A percentile compares a stretch with the other conserved stretches of the same genome.
Evolutionary conservation across 2,329 filamentous ascomycete genomes (phyloP).

Genomic region (Tolypocladium tropicale): DNA sequence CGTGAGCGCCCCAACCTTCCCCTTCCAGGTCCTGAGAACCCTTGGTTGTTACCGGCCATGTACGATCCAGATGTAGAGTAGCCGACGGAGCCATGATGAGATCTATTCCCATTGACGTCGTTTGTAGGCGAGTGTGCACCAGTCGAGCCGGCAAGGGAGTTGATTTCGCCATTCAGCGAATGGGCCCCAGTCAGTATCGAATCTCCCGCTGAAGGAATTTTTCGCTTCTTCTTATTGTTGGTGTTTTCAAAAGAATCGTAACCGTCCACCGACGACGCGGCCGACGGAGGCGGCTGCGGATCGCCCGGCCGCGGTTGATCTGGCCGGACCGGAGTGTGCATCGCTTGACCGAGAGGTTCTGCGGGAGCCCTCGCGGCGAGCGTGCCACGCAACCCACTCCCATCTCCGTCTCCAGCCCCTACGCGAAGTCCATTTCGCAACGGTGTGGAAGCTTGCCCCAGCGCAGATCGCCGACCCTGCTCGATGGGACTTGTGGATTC

Average conservation of each 20-base stretch:
- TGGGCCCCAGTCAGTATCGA: constrained; percentile 37
- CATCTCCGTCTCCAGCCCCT: constrained; percentile 53
- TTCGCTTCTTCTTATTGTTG: constrained; percentile 98
- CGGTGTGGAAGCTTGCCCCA: constrained; percentile 13
- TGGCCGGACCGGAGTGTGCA: constrained; percentile 31
- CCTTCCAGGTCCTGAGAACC: constrained; percentile 75
- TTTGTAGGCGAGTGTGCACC: constrained; percentile 10
- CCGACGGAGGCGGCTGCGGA: constrained; percentile 52
- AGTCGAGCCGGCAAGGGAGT: constrained; percentile 14
- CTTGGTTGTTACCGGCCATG: constrained; percentile 34
- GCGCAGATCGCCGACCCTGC: constrained; percentile 12
- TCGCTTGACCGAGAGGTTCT: constrained; percentile 32
- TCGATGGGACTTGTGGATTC: constrained; percentile 11
- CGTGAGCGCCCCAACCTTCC: constrained; percentile 67
- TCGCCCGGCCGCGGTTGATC: constrained; percentile 35
- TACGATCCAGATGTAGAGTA: constrained; percentile 35
- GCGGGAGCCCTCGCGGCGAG: constrained; percentile 35
- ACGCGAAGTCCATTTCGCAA: constrained; percentile 32
- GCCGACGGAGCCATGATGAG: constrained; percentile 13
- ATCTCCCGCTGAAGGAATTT: constrained; percentile 84
- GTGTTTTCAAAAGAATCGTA: constrained; percentile 98
- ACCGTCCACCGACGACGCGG: constrained; percentile 65
- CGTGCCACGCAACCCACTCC: constrained; percentile 24
- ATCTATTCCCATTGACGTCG: constrained; percentile 20
- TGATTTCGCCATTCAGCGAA: constrained; percentile 30